phyloP scores from a whole-genome alignment of 306 rosid species.

The Cucumis hystrix region DNA sequence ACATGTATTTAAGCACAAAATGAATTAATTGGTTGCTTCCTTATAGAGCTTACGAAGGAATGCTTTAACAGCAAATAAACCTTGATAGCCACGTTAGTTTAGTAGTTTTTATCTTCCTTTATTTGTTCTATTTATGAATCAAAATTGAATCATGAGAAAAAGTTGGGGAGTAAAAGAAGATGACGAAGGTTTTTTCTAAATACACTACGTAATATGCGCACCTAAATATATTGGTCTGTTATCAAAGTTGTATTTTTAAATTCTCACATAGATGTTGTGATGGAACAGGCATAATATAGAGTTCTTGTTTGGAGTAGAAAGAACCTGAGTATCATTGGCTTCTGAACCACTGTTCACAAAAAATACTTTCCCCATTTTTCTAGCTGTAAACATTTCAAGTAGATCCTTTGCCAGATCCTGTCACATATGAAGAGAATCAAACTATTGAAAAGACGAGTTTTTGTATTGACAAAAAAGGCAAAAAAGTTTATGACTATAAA shows the following conservation, averaged over 20 bases:
- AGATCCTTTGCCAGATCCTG: conserved; percentile 89
- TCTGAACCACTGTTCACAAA: conserved; percentile 87
- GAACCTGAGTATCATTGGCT: conserved; percentile 94
- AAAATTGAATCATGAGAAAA: background rate
- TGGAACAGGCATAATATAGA: background rate
- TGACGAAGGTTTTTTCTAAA: background rate
- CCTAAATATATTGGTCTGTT: background rate
- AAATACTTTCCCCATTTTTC: conserved; percentile 76
- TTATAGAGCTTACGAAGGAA: background rate
- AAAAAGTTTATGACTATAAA: background rate
- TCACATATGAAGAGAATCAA: background rate
- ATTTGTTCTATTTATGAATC: background rate
- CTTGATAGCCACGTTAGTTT: background rate
- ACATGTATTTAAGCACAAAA: background rate
- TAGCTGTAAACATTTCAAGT: conserved; percentile 59
- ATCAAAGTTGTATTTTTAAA: background rate
- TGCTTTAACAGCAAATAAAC: background rate
- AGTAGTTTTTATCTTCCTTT: background rate
- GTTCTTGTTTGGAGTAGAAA: conserved; percentile 10
- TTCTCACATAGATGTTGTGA: background rate
- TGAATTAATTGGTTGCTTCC: background rate
- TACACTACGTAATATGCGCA: background rate
- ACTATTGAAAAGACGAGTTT: background rate
- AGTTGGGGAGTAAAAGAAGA: background rate
- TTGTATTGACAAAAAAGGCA: background rate